Base-by-base conservation (phyloP, 306 rosid genomes). In the Albizia julibrissin region DNA sequence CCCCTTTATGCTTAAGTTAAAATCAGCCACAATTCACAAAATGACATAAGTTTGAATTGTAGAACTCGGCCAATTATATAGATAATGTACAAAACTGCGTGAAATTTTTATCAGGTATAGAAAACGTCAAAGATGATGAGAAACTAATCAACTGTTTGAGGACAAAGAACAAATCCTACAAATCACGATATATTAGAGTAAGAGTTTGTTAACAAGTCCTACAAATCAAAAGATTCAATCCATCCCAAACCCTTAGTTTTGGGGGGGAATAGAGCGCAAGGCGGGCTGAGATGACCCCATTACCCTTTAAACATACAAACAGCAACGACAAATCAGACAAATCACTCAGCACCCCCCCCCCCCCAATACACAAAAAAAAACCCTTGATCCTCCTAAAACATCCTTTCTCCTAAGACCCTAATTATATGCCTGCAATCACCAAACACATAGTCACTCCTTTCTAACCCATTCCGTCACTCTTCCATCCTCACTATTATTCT, bases 21-120 rank as follows among this genome's bases (percentile, higher is more conserved):
- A 76, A 69, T 58, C 24, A 10, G 2, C 39, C 34, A 44, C 11
- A 3, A 64, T 73, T 72, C 18, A 65, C 37, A 68, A 49, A 68
- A 80, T 75, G 69, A 27, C 22, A 67, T 34, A 22, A 79, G 29
- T 44, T 68, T 75, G 46, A 79, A 74, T 21, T 10, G 22, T 33
- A 33, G 34, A 56, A 79, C 33, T 74, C 61, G 12, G 21, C 13
- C 50, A 84, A 52, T 66, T 59, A 46, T 47, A 65, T 42, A 40
- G 65, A 43, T 29, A 54, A 52, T 74, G 12, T 33, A 16, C 70
- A 67, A 67, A 3, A 8, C 14, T 33, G 8, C 24, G 0, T 16
- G 72, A 34, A 16, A 8, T 3, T 66, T 33, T 34, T 67, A 33
- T 34, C 46, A 67, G 26, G 26, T 67, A 34, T 16, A 67, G 43